These are phyloP conservation scores for Diaporthe vexans DNA, from an alignment of 2,329 filamentous ascomycete species.

Conservation along the genomic window DNA sequence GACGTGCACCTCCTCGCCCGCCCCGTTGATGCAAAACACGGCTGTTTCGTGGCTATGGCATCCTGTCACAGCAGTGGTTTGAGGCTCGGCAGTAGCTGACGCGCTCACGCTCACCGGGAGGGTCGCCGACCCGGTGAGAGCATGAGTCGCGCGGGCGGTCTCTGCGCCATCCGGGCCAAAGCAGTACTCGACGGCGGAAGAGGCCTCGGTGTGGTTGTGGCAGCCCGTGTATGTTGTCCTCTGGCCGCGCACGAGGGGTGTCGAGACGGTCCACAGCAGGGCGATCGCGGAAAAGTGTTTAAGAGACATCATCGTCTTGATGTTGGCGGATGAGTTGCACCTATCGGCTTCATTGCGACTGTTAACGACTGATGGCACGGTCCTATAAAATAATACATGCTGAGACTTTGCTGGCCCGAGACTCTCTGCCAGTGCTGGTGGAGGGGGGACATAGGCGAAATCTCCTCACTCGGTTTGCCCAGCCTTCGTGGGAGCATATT, in stretches of 20 bases:
- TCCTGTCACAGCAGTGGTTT: constrained; percentile 29
- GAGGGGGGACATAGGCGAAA: neutral
- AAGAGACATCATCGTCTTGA: constrained; percentile 9
- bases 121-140: constrained; percentile 1
- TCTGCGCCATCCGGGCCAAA: constrained; percentile 20
- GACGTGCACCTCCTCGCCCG: constrained; percentile 27
- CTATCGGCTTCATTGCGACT: neutral
- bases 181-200: constrained; percentile 1
- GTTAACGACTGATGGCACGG: neutral
- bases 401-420: neutral
- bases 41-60: constrained; percentile 29
- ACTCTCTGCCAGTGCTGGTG: neutral
- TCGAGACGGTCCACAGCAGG: constrained; percentile 12
- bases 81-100: constrained; percentile 8
- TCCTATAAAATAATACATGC: constrained; percentile 16
- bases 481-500: neutral
- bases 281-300: neutral
- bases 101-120: constrained; percentile 28
- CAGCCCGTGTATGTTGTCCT: constrained; percentile 55
- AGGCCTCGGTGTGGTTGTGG: constrained; percentile 58
- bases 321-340: neutral
- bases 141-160: constrained; percentile 11
- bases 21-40: constrained; percentile 30
- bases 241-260: constrained; percentile 18
- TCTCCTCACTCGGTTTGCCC: constrained; percentile 10